Evolutionary conservation across 352 stramenopile genomes (phyloP), one percentile per base, ranked within the genome.

Genomic region (Halophytophthora polymorphica): DNA sequence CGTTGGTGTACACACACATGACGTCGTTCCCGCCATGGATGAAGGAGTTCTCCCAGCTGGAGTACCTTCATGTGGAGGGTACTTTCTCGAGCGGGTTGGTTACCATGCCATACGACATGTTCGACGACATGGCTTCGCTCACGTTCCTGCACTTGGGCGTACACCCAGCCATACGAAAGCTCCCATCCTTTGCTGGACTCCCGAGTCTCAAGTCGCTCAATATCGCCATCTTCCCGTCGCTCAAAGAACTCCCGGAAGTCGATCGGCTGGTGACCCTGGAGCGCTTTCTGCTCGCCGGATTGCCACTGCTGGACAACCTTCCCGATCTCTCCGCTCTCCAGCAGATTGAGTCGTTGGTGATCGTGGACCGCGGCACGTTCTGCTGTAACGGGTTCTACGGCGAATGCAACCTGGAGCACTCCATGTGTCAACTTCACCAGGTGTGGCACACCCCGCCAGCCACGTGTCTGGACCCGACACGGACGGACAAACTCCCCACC

Each of bases 381-480:
- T 69, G 61, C 50, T 69, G 61, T 45, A 69, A 69, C 18, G 61
- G 61, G 6, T 66, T 66, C 25, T 46, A 47, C 4, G 52, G 37
- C 19, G 38, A 18, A 2, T 69, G 61, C 15, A 25, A 66, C 28
- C 47, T 61, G 17, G 47, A n/a, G 28, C 19, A 53, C 18, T 29
- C 29, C 0, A 39, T 51, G n/a, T 69, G 61, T 36, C 34, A 14
- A 5, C 17, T 41, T 2, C 35, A 59, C 25, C 44, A 44, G 5
- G 10, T 53, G 10, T 53, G 44, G 38, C 36, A 34, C 25, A 49
- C 44, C 0, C 45, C 52, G 4, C 14, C 6, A 21, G 41, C 54
- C 2, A 44, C 52, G 19, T 57, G 31, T 17, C 28, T 49, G 10
- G 8, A 12, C 6, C 6, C 40, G 21, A 51, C 51, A 35, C 50